Conservation (phyloP, 768 basidiomycete species). For the Leccinellum luteum region DNA sequence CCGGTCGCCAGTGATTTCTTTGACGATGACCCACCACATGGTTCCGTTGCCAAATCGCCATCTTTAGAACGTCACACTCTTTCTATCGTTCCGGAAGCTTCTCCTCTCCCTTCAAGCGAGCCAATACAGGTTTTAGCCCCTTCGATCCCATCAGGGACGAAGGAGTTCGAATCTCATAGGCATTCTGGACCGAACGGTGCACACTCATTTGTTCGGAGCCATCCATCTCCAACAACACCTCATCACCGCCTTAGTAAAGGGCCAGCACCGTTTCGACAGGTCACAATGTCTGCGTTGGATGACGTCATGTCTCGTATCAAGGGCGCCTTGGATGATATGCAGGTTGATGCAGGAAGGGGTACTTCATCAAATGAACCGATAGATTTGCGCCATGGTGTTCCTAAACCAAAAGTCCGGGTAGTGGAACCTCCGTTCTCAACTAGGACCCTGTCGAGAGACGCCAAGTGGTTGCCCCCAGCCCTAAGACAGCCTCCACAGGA, state of each 20-base stretch:
- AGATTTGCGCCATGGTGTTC: constrained; percentile 20
- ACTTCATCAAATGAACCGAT: constrained; percentile 15
- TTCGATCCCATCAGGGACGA: constrained; percentile 8
- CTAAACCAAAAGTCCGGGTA: constrained; percentile 22
- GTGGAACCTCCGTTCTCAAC: constrained; percentile 13
- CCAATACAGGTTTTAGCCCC: constrained; percentile 1
- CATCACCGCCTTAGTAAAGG: constrained; percentile 25
- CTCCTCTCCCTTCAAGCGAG: constrained; percentile 8
- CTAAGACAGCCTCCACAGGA: constrained; percentile 38
- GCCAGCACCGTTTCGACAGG: constrained; percentile 40
- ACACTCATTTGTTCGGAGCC: constrained; percentile 14
- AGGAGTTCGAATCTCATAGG: constrained; percentile 20
- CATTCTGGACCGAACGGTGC: constrained; percentile 18
- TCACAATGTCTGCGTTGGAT: constrained; percentile 70
- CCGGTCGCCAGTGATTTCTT: constrained; percentile 74
- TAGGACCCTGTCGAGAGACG: constrained; percentile 34
- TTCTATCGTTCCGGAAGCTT: constrained; percentile 16
- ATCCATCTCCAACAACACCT: constrained; percentile 13
- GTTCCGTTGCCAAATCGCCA: constrained; percentile 40
- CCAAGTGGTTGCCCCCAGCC: constrained; percentile 58
- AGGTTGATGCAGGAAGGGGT: constrained; percentile 38
- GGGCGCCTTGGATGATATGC: constrained; percentile 72
- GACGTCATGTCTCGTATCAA: constrained; percentile 86
- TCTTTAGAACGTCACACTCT: constrained; percentile 16
- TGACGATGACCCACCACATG: constrained; percentile 42